These are phyloP conservation scores for Hansenula anomala DNA, from an alignment of 1,139 yeast species.

Conservation along the genomic window DNA sequence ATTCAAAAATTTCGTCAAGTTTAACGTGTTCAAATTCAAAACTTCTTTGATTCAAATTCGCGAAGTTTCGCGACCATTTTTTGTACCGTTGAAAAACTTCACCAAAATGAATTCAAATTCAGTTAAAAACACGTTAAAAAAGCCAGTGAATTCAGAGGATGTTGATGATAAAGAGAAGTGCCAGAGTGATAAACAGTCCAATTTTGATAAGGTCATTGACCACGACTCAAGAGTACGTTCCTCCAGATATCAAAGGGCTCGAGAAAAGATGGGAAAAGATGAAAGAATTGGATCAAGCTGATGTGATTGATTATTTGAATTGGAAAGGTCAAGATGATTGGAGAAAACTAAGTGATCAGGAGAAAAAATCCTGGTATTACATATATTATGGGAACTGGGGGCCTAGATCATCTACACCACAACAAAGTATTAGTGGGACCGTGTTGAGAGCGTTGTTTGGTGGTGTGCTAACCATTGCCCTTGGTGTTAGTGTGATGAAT, in stretches of 20 bases:
- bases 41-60: no score
- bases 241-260: slow-evolving; percentile 34
- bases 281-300: slow-evolving; percentile 54
- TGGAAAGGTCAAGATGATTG: slow-evolving; percentile 60
- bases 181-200: not conserved
- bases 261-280: slow-evolving; percentile 52
- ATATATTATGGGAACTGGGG: slow-evolving; percentile 94
- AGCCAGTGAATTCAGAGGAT: not conserved
- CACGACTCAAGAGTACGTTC: slow-evolving; percentile 1
- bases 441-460: slow-evolving; percentile 13
- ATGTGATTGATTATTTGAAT: slow-evolving; percentile 52
- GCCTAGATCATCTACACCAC: slow-evolving; percentile 45
- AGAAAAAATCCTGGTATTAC: slow-evolving; percentile 86
- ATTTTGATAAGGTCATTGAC: not conserved
- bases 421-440: slow-evolving; percentile 5
- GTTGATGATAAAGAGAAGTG: not conserved
- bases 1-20: not conserved
- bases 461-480: slow-evolving; percentile 13
- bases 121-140: no score
- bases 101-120: no score
- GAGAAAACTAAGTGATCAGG: slow-evolving; percentile 71
- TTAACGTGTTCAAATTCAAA: not conserved
- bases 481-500: slow-evolving; percentile 15
- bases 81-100: no score
- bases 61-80: no score